Conservation (phyloP, 345 rosid genomes). For the Camelina hispida region DNA sequence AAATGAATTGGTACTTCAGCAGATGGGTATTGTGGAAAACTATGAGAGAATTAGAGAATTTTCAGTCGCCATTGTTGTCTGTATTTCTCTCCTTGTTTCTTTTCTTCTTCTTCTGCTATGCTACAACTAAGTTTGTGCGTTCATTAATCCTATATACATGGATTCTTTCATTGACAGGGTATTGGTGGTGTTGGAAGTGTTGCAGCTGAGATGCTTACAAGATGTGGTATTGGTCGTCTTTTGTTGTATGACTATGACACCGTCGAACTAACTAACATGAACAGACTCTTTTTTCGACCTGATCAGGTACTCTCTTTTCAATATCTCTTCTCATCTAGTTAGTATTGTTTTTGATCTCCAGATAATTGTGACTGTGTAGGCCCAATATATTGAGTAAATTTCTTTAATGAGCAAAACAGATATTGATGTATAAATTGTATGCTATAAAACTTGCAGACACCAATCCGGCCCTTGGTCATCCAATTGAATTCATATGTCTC, state of each 20-base stretch:
- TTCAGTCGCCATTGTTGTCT: constrained; percentile 95
- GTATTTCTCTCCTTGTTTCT: constrained; percentile 60
- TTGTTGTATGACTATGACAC: constrained; percentile 94
- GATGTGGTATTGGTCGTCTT: constrained; percentile 98
- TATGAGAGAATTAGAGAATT: constrained; percentile 86
- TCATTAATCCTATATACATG: constrained; percentile 9
- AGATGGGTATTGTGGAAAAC: constrained; percentile 94
- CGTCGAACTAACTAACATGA: constrained; percentile 98
- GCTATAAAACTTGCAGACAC: too few relatives aligned
- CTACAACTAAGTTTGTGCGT: neutral
- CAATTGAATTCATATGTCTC: too few relatives aligned
- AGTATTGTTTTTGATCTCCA: constrained; percentile 3
- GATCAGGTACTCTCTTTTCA: constrained; percentile 65
- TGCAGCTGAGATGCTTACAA: constrained; percentile 97
- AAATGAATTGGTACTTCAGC: constrained; percentile 98
- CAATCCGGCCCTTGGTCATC: too few relatives aligned
- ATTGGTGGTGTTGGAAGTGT: constrained; percentile 99
- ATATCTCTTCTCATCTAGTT: neutral
- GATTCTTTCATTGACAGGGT: constrained; percentile 52
- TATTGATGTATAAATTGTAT: too few relatives aligned
- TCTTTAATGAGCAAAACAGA: too few relatives aligned
- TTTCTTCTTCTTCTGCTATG: neutral
- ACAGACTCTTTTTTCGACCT: constrained; percentile 92
- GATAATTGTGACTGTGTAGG: constrained; percentile 48
- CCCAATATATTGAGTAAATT: too few relatives aligned